Evolutionary conservation across 805 yeast genomes (phyloP).

Genomic region (Hyphopichia homilentoma): DNA sequence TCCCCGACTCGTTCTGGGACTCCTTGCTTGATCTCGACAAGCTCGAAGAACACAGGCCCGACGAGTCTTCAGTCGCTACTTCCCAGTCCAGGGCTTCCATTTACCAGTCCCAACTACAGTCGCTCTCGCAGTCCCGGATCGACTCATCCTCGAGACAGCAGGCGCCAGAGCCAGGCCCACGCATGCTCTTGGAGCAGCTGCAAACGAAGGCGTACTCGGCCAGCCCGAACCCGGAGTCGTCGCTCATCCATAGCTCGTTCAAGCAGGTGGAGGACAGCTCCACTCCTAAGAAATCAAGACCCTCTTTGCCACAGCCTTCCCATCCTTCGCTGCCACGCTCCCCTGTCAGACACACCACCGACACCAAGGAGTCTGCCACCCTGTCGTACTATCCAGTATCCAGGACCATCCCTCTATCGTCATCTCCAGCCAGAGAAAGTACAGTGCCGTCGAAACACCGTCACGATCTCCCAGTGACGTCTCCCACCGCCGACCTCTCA

Average conservation of each 20-base stretch:
- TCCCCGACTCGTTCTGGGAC: slow-evolving; percentile 1
- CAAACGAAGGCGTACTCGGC: neutral
- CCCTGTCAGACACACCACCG: too few relatives aligned
- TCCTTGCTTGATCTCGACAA: neutral
- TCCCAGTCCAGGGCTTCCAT: too few relatives aligned
- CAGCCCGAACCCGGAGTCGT: neutral
- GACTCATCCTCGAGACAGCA: too few relatives aligned
- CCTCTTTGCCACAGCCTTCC: neutral
- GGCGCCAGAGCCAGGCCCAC: too few relatives aligned
- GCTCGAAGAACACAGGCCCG: too few relatives aligned
- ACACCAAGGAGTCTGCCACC: too few relatives aligned
- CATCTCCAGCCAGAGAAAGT: slow-evolving; percentile 6
- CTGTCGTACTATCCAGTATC: too few relatives aligned
- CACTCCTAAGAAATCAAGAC: neutral
- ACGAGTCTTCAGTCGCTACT: too few relatives aligned
- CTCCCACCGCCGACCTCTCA: slow-evolving; percentile 18
- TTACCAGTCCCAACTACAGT: too few relatives aligned
- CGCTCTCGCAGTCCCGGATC: neutral
- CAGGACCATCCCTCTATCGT: neutral
- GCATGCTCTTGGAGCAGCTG: too few relatives aligned
- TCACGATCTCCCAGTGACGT: slow-evolving; percentile 8
- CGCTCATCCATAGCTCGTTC: neutral
- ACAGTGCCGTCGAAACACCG: neutral
- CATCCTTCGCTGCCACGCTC: too few relatives aligned
- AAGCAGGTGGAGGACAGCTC: neutral